Evolutionary conservation across 2,329 filamentous ascomycete species (phyloP), one percentile per base, ranked within the genome.

Genomic region (Colletotrichum cereale): DNA sequence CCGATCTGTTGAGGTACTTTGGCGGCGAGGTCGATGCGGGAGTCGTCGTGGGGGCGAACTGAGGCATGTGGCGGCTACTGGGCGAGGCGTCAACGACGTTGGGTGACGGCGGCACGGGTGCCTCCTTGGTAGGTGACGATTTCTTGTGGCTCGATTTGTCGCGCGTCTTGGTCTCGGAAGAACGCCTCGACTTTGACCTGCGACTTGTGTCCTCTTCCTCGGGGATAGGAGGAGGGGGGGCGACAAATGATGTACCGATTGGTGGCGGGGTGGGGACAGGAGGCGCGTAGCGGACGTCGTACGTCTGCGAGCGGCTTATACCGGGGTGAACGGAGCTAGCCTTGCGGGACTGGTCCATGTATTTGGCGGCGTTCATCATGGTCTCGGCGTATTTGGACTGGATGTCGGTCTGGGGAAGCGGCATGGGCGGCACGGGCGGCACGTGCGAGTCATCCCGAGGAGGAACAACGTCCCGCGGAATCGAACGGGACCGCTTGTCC

Each of bases 21-120:
- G 82, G 82, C 24, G 82, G 81, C 2, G 82, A 80, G 57, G 75
- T 74, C 62, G 77, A 73, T 21, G 67, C 71, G 6, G 79, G 75
- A 18, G 78, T 75, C n/a, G 78, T 72, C 16, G 77, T 66, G 65
- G 76, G 79, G 42, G 75, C 64, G 50, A 77, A 77, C 24, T 74
- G 71, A 11, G 75, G 61, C 18, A 78, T 71, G 38, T 79, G 76
- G 31, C 79, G 81, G 26, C 73, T 74, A 6, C 76, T 76, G 2
- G 81, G 79, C 31, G 82, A 80, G 18, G 75, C 73, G 12, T 71
- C 71, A 31, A 78, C 75, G 36, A 79, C 73, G 10, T 78, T 64
- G 14, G 63, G 62, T 36, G 65, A 40, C 2, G 72, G 71, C 60
- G 69, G 65, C n/a, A 55, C 26, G 18, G 67, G 72, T 18, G 70